Evolutionary conservation across 768 basidiomycete genomes (phyloP).

Genomic region (Suillus ampliporus): DNA sequence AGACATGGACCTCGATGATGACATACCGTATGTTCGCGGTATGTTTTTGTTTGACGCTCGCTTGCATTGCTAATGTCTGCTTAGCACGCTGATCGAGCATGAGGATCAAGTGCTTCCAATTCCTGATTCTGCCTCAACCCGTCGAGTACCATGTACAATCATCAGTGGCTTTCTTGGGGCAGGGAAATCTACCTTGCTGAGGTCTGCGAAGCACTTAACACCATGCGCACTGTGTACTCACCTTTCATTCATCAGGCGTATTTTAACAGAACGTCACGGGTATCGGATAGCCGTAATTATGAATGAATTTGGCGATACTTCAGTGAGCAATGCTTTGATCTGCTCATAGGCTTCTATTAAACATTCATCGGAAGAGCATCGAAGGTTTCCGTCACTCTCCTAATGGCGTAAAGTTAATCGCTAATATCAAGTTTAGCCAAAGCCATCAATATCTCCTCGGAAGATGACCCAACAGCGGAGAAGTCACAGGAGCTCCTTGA

Average conservation of each 20-base stretch:
- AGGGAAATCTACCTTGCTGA: conserved; percentile 92
- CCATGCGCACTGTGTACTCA: neutral
- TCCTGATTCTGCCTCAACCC: conserved; percentile 15
- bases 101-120: conserved; percentile 5
- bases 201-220: conserved; percentile 48
- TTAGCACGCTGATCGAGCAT: conserved; percentile 39
- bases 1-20: conserved; percentile 59
- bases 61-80: conserved; percentile 3
- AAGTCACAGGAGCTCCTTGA: conserved; percentile 88
- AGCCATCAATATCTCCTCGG: conserved; percentile 80
- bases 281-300: conserved; percentile 97
- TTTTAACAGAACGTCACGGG: conserved; percentile 92
- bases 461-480: conserved; percentile 63
- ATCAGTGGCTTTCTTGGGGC: conserved; percentile 95
- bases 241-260: conserved; percentile 57
- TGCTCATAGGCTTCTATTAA: conserved; percentile 7
- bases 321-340: conserved; percentile 53
- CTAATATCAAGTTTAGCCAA: conserved; percentile 58
- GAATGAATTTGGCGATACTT: conserved; percentile 98
- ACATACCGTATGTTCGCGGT: conserved; percentile 55
- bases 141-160: conserved; percentile 84
- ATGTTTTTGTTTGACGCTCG: conserved; percentile 17
- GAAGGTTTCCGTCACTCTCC: conserved; percentile 63
- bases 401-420: conserved; percentile 5
- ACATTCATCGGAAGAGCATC: conserved; percentile 67